phyloP scores from a whole-genome alignment of 2,329 filamentous ascomycete species.

The Purpureocillium takamizusanense region DNA sequence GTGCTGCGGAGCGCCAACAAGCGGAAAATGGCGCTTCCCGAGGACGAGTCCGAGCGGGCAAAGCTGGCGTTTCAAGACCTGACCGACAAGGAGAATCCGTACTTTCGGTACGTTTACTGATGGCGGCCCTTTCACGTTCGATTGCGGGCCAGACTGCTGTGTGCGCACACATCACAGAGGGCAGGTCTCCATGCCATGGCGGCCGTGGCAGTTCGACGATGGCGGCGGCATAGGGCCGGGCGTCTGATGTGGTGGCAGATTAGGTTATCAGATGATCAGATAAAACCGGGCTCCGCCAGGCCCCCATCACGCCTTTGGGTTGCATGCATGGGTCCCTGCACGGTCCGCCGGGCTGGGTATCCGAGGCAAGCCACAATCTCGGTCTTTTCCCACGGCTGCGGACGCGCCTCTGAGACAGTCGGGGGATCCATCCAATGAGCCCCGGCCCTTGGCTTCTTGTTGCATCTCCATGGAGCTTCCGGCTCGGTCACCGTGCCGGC shows the following conservation, averaged over 20 bases:
- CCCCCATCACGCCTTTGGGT: too few relatives aligned
- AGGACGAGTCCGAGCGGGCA: conserved; percentile 52
- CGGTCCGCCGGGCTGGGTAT: too few relatives aligned
- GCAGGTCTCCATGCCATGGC: too few relatives aligned
- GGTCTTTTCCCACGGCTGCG: not conserved
- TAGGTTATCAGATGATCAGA: conserved; percentile 2
- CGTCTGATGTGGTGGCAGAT: too few relatives aligned
- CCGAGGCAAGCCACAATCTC: too few relatives aligned
- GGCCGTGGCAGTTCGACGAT: too few relatives aligned
- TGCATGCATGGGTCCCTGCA: too few relatives aligned
- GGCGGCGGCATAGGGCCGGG: too few relatives aligned
- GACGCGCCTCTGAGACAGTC: not conserved
- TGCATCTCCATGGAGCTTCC: not conserved
- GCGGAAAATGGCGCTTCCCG: conserved; percentile 32
- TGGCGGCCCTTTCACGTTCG: too few relatives aligned
- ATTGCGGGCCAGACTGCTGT: too few relatives aligned
- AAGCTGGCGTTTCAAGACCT: conserved; percentile 58
- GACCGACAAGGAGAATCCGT: conserved; percentile 60
- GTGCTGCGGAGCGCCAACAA: conserved; percentile 52
- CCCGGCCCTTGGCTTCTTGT: too few relatives aligned
- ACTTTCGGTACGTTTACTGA: conserved; percentile 49
- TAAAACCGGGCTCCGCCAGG: not conserved
- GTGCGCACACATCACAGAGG: too few relatives aligned
- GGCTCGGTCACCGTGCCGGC: not conserved
- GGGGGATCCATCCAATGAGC: not conserved